Evolutionary conservation across 192 early-diverging fungal genomes (phyloP), one percentile per base, ranked within the genome.

Genomic region (Entophlyctis helioformis): DNA sequence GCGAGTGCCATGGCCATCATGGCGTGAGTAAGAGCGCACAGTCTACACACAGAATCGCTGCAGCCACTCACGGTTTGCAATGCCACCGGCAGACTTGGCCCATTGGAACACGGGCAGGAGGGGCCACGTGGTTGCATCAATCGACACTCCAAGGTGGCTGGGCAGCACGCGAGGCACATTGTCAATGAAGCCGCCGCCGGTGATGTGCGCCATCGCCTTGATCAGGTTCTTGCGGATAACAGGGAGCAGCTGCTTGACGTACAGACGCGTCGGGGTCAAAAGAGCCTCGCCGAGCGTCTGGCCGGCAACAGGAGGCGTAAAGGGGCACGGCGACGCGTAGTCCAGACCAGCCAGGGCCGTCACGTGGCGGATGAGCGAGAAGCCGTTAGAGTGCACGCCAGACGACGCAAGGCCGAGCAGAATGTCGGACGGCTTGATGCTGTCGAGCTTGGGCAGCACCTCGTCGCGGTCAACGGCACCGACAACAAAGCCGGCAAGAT

Each of bases 371-470:
- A 99, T 87, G 44, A 99, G 73, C 24, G 92, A 96, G 78, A 86
- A 99, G n/a, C 96, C 96, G 51, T 99, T 99, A 12, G 94, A 96
- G 61, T 99, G 96, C 20, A 96, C 72, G 42, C 96, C 96, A 11
- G 91, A 96, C n/a, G 91, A 95, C 36, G 86, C 66, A 25, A 99
- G 66, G 23, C 91, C 96, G 12, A 99, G 61, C 20, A 98, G 56
- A 39, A 89, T 67, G 60, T 98, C 93, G 26, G 80, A 87, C 10
- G 76, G 59, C 36, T 66, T 56, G 44, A 98, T 87, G 5, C 73
- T 53, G 44, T 79, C 69, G 57, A 88, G 66, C 27, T 82, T 74
- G 16, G 96, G 96, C 25, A 98, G 73, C 15, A 98, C 78, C 56
- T 86, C 72, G 37, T 65, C 55, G 29, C 96, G 85, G 60, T 96